Evolutionary conservation across 305 asterid genomes (phyloP).

Genomic region (Fraxinus baroniana): DNA sequence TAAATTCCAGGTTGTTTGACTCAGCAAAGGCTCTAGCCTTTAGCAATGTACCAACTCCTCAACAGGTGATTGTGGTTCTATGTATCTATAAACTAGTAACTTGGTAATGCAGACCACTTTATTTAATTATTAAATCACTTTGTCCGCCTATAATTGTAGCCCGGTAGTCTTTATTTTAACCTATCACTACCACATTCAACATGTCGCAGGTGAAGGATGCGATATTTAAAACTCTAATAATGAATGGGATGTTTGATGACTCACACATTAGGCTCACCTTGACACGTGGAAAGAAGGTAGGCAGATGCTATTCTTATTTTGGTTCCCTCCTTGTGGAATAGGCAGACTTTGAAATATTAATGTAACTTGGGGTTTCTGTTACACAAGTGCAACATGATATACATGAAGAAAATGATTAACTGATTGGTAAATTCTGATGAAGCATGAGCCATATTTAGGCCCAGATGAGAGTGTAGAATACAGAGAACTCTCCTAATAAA

Average conservation of each 20-base stretch:
- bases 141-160: not conserved
- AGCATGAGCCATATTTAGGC: not conserved
- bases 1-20: constrained; percentile 67
- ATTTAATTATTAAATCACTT: not conserved
- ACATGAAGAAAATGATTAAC: constrained; percentile 5
- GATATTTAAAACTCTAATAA: constrained; percentile 66
- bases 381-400: constrained; percentile 7
- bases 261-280: constrained; percentile 75
- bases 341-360: not conserved
- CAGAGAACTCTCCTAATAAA: not conserved
- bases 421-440: constrained; percentile 9
- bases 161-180: constrained; percentile 9
- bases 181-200: constrained; percentile 14
- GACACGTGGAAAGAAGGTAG: constrained; percentile 94
- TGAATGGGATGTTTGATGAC: constrained; percentile 75
- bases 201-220: constrained; percentile 80
- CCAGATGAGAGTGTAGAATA: not conserved
- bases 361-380: constrained; percentile 1
- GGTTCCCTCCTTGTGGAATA: not conserved
- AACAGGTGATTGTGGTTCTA: constrained; percentile 49
- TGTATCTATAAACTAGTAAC: constrained; percentile 9
- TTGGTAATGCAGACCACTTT: not conserved
- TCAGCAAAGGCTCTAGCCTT: constrained; percentile 92
- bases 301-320: constrained; percentile 14
- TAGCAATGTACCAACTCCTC: constrained; percentile 63